Evolutionary conservation across 2,329 filamentous ascomycete species (phyloP), one percentile per base, ranked within the genome.

Genomic region (Exophiala sp.): DNA sequence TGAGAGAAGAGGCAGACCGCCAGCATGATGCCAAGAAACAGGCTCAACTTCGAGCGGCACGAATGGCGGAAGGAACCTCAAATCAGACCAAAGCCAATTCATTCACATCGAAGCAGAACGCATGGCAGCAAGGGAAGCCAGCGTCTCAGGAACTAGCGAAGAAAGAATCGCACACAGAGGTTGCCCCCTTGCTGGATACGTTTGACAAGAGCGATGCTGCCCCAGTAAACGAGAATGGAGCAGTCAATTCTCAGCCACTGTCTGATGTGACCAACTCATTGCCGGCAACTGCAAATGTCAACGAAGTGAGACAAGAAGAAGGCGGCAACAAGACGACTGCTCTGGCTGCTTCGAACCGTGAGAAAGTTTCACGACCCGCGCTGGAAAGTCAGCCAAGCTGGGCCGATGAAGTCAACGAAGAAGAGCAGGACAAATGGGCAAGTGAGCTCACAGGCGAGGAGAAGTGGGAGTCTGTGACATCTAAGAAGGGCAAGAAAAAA

Each of bases 41-140:
- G 76, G 86, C 87, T 69, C 91, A 96, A 76, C 84, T 90, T 61
- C 87, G 91, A 59, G 80, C 81, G 56, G 91, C 91, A 52, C 85
- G 92, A 62, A 82, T 91, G 68, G 83, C 89, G 46, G 90, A 95
- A 70, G 91, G 91, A 57, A 84, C 88, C 62, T 78, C 89, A 41
- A 88, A 89, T 51, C 90, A 89, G 78, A 91, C 94, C 63, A 91
- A 91, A 58, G 69, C 81, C 33, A 71, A 74, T 42, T 69, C 73
- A 42, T 70, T 76, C 20, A 72, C 75, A 54, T 68, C 75, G 14
- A 75, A 77, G n/a, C 71, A 69, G 43, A 85, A 79, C 68, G 77
- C 77, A 21, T 86, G 83, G 83, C 72, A 58, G 68, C 57, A 62
- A 63, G 44, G 61, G 36, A 63, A 64, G 60, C 54, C 49, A 56